Evolutionary conservation across 1,139 yeast species (phyloP).

Genomic region (Candida labiduridarum): DNA sequence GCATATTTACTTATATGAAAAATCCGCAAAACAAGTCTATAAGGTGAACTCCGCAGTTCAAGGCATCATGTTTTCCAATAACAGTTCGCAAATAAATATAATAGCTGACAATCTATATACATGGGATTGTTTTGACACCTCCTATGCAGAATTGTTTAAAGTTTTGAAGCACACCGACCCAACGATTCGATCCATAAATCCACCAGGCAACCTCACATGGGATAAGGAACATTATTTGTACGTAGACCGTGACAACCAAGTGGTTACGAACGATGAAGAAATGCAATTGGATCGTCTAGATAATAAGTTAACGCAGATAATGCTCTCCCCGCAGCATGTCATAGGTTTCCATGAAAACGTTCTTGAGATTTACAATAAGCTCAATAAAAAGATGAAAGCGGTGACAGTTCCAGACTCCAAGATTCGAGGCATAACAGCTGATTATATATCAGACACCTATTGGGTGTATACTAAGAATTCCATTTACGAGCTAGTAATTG

Average conservation of each 20-base stretch:
- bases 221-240: conserved; percentile 9
- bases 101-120: conserved; percentile 23
- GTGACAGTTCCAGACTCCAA: conserved; percentile 30
- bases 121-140: conserved; percentile 42
- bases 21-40: conserved; percentile 32
- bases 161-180: conserved; percentile 31
- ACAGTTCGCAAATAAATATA: conserved; percentile 26
- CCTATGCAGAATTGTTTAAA: conserved; percentile 29
- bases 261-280: conserved; percentile 32
- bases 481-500: conserved; percentile 56
- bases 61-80: conserved; percentile 28
- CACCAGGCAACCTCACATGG: conserved; percentile 7
- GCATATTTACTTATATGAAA: conserved; percentile 35
- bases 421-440: conserved; percentile 62
- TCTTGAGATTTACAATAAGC: conserved; percentile 28
- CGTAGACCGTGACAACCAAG: conserved; percentile 17
- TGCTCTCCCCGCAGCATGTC: conserved; percentile 31
- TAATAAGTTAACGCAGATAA: conserved; percentile 11
- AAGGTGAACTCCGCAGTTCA: conserved; percentile 17
- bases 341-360: conserved; percentile 20
- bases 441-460: conserved; percentile 41
- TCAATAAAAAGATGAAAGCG: conserved; percentile 19
- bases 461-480: conserved; percentile 23
- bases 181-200: conserved; percentile 4
- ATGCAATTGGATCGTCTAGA: conserved; percentile 18